phyloP scores from a whole-genome alignment of 495 filamentous ascomycete genomes.

The Aspergillus conjunctus region DNA sequence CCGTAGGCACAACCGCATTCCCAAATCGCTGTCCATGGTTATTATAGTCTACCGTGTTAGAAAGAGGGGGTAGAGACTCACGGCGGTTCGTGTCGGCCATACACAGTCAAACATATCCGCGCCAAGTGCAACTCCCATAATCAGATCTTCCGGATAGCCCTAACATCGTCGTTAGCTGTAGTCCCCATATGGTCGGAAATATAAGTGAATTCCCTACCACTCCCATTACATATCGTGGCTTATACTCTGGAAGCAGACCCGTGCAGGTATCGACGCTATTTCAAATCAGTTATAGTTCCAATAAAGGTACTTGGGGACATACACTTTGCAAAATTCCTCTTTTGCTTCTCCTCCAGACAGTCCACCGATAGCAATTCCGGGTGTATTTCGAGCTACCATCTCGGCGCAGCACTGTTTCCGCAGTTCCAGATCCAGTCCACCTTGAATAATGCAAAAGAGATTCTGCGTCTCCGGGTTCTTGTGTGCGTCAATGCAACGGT shows the following conservation, averaged over 20 bases:
- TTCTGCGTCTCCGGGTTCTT: slow-evolving; percentile 82
- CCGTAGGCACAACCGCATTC: slow-evolving; percentile 81
- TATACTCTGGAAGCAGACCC: slow-evolving; percentile 77
- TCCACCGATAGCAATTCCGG: slow-evolving; percentile 95
- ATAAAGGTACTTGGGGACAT: slow-evolving; percentile 21
- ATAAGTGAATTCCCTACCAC: slow-evolving; percentile 57
- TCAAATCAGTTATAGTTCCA: slow-evolving; percentile 16
- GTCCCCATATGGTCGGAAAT: background rate
- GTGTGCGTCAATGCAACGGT: slow-evolving; percentile 93
- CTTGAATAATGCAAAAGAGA: slow-evolving; percentile 99
- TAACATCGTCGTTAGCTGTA: slow-evolving; percentile 30
- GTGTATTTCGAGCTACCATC: slow-evolving; percentile 91
- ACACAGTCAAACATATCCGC: slow-evolving; percentile 99
- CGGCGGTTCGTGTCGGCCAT: slow-evolving; percentile 94
- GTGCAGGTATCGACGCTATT: slow-evolving; percentile 83
- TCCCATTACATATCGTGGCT: slow-evolving; percentile 98
- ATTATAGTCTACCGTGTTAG: no score
- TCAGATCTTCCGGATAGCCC: slow-evolving; percentile 92
- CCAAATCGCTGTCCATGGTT: slow-evolving; percentile 68
- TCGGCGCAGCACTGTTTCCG: slow-evolving; percentile 78
- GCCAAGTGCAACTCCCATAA: slow-evolving; percentile 88
- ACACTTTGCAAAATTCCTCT: slow-evolving; percentile 62
- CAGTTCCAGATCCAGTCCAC: slow-evolving; percentile 89
- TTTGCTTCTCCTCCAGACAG: slow-evolving; percentile 84
- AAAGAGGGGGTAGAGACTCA: slow-evolving; percentile 28